Evolutionary conservation across 2,329 filamentous ascomycete species (phyloP).

Genomic region (Epichloe gansuensis): DNA sequence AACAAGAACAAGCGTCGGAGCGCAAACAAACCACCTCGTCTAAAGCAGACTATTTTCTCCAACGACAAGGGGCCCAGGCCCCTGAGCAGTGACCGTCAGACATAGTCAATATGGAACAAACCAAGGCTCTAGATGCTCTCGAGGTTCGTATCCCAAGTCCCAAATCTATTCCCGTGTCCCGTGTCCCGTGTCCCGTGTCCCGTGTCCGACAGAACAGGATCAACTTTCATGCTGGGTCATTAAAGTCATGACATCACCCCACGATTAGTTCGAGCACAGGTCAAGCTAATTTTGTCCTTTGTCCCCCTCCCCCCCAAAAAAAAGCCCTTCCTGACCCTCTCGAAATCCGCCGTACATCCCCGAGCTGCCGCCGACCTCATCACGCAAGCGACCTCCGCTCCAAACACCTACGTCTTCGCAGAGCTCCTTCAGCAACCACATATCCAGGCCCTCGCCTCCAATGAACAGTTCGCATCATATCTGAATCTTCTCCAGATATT

Average conservation of each 20-base stretch:
- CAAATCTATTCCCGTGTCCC: not conserved
- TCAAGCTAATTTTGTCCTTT: constrained; percentile 8
- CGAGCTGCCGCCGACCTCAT: constrained; percentile 78
- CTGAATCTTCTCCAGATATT: constrained; percentile 75
- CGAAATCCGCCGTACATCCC: constrained; percentile 72
- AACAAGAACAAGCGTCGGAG: not conserved
- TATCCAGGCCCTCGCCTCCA: constrained; percentile 57
- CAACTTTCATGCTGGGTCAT: not conserved
- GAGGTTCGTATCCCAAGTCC: constrained; percentile 30
- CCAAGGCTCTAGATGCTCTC: constrained; percentile 50
- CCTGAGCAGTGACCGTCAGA: constrained; percentile 3
- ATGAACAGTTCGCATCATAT: constrained; percentile 47
- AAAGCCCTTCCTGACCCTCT: constrained; percentile 72
- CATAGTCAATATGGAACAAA: constrained; percentile 55
- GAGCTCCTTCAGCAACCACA: constrained; percentile 77
- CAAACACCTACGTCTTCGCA: constrained; percentile 84
- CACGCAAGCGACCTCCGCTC: constrained; percentile 74
- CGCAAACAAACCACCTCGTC: not conserved
- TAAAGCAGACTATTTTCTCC: not conserved
- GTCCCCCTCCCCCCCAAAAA: constrained; percentile 9
- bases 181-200: not conserved
- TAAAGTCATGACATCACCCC: not conserved
- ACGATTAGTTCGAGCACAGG: not conserved
- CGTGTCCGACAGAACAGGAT: not conserved
- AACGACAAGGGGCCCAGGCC: constrained; percentile 1